phyloP scores from a whole-genome alignment of 306 rosid species.

The Fagus sylvatica region DNA sequence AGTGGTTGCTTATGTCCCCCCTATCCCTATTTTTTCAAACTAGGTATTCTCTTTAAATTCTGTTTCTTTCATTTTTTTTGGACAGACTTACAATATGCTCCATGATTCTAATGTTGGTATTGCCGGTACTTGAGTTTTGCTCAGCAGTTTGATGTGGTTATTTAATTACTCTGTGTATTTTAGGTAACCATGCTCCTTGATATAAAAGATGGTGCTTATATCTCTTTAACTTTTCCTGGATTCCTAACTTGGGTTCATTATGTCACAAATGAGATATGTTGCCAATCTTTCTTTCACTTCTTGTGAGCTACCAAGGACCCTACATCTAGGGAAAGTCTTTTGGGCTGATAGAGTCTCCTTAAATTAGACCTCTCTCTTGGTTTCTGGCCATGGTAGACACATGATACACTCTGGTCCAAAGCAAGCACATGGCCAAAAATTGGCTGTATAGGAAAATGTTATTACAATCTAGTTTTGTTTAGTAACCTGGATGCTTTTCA shows the following conservation, averaged over 20 bases:
- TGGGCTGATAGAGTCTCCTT: neutral
- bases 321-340: neutral
- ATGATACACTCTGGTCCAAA: neutral
- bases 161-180: neutral
- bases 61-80: neutral
- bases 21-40: neutral
- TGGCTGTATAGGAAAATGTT: neutral
- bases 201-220: neutral
- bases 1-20: neutral
- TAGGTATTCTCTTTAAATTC: neutral
- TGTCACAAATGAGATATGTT: neutral
- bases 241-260: neutral
- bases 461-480: neutral
- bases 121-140: no score
- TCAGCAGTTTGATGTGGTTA: neutral
- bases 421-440: neutral
- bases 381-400: neutral
- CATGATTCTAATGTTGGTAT: neutral
- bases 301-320: neutral
- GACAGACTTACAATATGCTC: neutral
- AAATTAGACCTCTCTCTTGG: neutral
- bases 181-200: neutral
- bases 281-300: neutral
- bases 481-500: conserved; percentile 9
- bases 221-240: neutral